Percentiles rank a stretch among this genome's conserved stretches.
Evolutionary conservation across 2,329 filamentous ascomycete genomes (phyloP).

Genomic region (Aureobasidium lini): DNA sequence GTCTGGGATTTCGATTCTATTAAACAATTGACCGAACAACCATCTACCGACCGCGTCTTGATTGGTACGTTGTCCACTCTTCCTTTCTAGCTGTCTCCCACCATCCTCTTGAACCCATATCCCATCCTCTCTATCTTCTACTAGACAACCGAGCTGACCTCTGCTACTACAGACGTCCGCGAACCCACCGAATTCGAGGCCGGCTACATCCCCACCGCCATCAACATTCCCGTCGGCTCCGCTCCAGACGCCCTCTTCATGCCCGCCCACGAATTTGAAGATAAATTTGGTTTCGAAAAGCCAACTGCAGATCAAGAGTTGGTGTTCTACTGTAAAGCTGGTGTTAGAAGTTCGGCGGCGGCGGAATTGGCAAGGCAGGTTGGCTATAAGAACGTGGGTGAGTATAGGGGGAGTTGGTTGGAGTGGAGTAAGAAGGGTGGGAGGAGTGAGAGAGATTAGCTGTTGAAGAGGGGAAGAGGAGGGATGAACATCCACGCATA

Average conservation of each 20-base stretch:
- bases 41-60: conserved; percentile 23
- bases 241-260: conserved; percentile 76
- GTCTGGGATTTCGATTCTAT: conserved; percentile 17
- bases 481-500: too few relatives aligned
- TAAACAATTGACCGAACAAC: conserved; percentile 29
- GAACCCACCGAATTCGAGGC: conserved; percentile 59
- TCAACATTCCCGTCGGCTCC: conserved; percentile 74
- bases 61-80: conserved; percentile 21
- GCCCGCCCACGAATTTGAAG: conserved; percentile 68
- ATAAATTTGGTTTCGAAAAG: conserved; percentile 69
- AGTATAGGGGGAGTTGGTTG: conserved; percentile 69
- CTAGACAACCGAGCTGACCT: not conserved
- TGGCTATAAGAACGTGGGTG: conserved; percentile 64
- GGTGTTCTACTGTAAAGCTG: conserved; percentile 90
- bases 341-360: conserved; percentile 71
- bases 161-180: conserved; percentile 50
- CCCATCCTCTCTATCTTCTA: not conserved
- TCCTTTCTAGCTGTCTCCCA: not conserved
- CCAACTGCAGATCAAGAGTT: conserved; percentile 51
- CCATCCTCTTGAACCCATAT: not conserved
- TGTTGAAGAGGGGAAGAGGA: not conserved
- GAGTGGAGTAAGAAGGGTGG: conserved; percentile 78
- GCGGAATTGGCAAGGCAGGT: conserved; percentile 68
- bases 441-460: conserved; percentile 22
- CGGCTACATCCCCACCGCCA: conserved; percentile 69